These are phyloP conservation scores for Astrephomene gubernaculifera DNA, from an alignment of 139 green algal genomes.

Conservation along the genomic window DNA sequence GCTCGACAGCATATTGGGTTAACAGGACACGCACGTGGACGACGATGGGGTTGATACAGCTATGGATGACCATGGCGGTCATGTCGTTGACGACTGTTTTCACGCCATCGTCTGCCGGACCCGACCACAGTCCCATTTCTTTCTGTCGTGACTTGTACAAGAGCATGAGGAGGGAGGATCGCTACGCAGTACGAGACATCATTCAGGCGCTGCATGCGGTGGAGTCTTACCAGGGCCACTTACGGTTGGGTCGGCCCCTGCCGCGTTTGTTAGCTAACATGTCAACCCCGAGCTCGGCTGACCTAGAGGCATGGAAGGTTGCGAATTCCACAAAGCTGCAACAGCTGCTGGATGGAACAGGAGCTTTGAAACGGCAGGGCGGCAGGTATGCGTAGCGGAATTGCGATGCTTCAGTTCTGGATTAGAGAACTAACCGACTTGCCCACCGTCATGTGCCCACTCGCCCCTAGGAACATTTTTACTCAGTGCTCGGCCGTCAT, in stretches of 20 bases:
- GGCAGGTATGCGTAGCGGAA: background rate
- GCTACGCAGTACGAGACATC: background rate
- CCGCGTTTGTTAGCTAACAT: background rate
- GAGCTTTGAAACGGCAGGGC: background rate
- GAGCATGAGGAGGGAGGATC: background rate
- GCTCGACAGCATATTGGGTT: too few relatives aligned
- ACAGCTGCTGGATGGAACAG: background rate
- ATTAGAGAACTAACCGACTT: too few relatives aligned
- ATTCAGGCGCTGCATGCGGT: conserved; percentile 2
- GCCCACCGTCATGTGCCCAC: too few relatives aligned
- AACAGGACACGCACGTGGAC: too few relatives aligned
- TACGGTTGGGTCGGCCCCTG: background rate
- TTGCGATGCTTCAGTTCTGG: too few relatives aligned
- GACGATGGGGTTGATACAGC: too few relatives aligned
- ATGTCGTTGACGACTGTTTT: background rate
- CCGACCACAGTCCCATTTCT: background rate
- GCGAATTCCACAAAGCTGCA: background rate
- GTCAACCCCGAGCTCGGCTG: background rate
- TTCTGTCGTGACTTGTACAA: background rate
- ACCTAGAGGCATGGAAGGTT: background rate
- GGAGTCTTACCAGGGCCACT: background rate
- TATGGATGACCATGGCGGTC: too few relatives aligned
- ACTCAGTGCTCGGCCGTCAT: too few relatives aligned
- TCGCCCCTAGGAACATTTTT: too few relatives aligned
- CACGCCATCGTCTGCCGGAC: background rate